Conservation (phyloP, 2,329 filamentous ascomycete species). For the Verticillium albo-atrum region DNA sequence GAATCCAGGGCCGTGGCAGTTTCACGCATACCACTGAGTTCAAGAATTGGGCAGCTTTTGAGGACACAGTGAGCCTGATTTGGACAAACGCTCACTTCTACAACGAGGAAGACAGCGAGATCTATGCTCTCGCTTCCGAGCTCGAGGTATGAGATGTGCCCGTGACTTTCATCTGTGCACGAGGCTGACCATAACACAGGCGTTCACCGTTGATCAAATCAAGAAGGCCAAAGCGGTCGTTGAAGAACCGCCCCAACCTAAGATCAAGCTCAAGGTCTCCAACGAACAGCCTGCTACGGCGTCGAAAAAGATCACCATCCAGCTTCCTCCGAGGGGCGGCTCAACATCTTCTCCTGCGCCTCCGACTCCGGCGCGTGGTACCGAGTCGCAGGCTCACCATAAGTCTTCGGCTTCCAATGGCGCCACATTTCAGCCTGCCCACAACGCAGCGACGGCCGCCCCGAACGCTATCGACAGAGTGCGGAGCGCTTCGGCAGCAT, state of each 20-base stretch:
- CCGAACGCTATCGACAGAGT: slow-evolving; percentile 4
- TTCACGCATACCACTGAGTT: slow-evolving; percentile 63
- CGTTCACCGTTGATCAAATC: slow-evolving; percentile 63
- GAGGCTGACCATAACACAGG: slow-evolving; percentile 35
- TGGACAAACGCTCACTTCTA: slow-evolving; percentile 88
- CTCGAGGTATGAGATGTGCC: slow-evolving; percentile 57
- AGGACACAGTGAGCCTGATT: slow-evolving; percentile 72
- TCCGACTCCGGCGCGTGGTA: slow-evolving; percentile 28
- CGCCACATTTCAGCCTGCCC: slow-evolving; percentile 9
- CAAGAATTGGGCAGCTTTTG: slow-evolving; percentile 78
- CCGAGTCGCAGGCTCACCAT: slow-evolving; percentile 25
- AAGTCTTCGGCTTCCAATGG: slow-evolving; percentile 24
- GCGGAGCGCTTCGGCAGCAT: slow-evolving; percentile 36
- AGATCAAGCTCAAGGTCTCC: slow-evolving; percentile 75
- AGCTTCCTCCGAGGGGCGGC: slow-evolving; percentile 57
- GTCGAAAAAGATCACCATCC: slow-evolving; percentile 66
- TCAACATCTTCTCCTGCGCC: slow-evolving; percentile 47
- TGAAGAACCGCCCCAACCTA: slow-evolving; percentile 66
- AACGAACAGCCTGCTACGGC: slow-evolving; percentile 35
- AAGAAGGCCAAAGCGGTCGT: slow-evolving; percentile 69
- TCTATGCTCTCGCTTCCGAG: slow-evolving; percentile 71
- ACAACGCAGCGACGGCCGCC: slow-evolving; percentile 5
- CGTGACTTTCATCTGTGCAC: not conserved
- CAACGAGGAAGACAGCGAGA: slow-evolving; percentile 88
- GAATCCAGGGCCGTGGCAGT: slow-evolving; percentile 63